Evolutionary conservation across 2,329 filamentous ascomycete species (phyloP), one percentile per base, ranked within the genome.

Genomic region (Colletotrichum tanaceti): DNA sequence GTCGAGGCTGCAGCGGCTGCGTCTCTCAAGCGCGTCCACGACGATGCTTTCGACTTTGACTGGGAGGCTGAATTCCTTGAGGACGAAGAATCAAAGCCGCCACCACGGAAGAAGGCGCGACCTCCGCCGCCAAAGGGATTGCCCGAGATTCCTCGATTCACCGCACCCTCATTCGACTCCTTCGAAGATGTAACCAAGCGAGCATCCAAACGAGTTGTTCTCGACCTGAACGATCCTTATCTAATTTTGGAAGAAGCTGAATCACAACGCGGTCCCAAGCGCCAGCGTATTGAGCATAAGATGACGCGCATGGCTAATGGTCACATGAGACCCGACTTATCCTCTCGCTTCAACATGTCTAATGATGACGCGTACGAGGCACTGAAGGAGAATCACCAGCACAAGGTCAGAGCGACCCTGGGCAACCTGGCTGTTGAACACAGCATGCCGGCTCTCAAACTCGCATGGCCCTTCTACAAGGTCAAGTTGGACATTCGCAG

Each of bases 361-460:
- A 98, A 98, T 71, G 96, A 99, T 75, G 92, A 96, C 68, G 94
- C 94, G 1, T 99, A 99, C 78, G 94, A 98, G 76, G 89, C 94
- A 69, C 87, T 99, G 52, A 98, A 98, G 80, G 94, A 97, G 79
- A 98, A 98, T 76, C 94, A 97, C 76, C 93, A 97, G 81, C 94
- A 93, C 85, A 98, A 97, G 80, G 93, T 99, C 70, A 90, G 96
- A 73, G 96, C 94, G 60, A 97, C 93, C 1, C 88, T 99, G 70
- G 93, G 94, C 53, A 95, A 94, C 75, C 89, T 97, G 71, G 90
- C 92, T n/a, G 90, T 99, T 49, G 96, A 99, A 78, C 96, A 99
- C 81, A 94, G 93, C 78, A 85, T 97, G 84, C 95, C 96, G 18
- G 96, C 96, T 13, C 85, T 95, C 75, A 94, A 95, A 76, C 83